Conservation (phyloP, 805 yeast species). For the Kuraishia cidri region DNA sequence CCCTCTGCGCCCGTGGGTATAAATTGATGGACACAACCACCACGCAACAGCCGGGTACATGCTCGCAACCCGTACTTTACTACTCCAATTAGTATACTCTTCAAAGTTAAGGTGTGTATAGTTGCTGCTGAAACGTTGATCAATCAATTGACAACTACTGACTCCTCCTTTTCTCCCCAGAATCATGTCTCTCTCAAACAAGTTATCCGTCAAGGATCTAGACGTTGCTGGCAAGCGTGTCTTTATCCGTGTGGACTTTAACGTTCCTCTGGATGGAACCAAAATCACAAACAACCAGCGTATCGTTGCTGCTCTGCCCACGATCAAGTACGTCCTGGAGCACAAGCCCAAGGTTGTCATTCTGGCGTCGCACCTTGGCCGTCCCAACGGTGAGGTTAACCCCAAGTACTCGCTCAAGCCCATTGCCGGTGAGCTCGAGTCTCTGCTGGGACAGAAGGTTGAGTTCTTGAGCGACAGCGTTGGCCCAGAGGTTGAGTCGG, state of each 20-base stretch:
- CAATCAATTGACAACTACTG: no score
- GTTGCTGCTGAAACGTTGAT: no score
- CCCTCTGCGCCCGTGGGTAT: no score
- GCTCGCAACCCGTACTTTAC: no score
- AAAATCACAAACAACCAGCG: conserved; percentile 99
- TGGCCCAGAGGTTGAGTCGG: conserved; percentile 80
- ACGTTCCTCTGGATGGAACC: conserved; percentile 91
- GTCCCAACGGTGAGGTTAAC: conserved; percentile 93
- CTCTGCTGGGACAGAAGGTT: conserved; percentile 67
- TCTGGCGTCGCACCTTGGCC: conserved; percentile 96
- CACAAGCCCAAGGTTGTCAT: conserved; percentile 86
- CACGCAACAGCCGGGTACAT: no score
- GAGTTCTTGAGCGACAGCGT: conserved; percentile 86
- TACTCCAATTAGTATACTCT: no score
- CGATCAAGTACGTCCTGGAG: conserved; percentile 90
- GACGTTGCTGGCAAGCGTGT: conserved; percentile 87
- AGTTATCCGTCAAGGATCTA: conserved; percentile 88
- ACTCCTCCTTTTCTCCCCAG: no score
- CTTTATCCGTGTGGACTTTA: conserved; percentile 96
- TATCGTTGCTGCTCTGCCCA: conserved; percentile 98
- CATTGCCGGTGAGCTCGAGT: conserved; percentile 81
- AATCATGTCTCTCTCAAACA: conserved; percentile 90
- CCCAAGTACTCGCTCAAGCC: conserved; percentile 90
- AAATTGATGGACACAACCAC: no score
- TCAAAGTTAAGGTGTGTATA: no score